Base-by-base conservation (phyloP, 768 basidiomycete genomes). In the Tubosaeta sp. region DNA sequence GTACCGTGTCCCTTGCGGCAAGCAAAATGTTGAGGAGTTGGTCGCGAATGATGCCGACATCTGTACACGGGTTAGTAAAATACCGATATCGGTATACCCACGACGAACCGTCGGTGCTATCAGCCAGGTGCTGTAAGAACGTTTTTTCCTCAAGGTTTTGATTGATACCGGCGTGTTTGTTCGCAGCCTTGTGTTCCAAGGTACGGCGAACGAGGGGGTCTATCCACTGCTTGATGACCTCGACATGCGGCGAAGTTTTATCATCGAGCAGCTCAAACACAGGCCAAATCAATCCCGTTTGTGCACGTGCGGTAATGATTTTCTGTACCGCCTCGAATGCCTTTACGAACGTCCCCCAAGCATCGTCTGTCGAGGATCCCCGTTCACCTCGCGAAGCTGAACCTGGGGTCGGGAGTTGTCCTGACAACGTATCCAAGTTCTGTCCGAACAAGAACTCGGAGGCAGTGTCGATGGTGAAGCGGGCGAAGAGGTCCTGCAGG, bases 21-120 rank as follows among this genome's bases (percentile, higher is more conserved):
- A 91, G 72, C 2, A 93, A 71, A 65, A 91, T 82, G 61, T 82
- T 91, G 44, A 91, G 74, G 12, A 91, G 67, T 56, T 92, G 86
- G 68, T 91, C 87, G 19, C 86, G 81, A 50, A 93, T 86, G 39
- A 83, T 65, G 8, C 79, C 72, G 11, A 70, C 70, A 62, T 91
- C 88, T 91, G 59, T 52, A 52, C 47, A 47, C 46, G 19, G 31
- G 11, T 58, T 29, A 61, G 64, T 25, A 27, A 51, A 12, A 39
- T 43, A 17, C 27, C 11, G 22, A 17, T 39, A 12, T 17, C 29
- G 35, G 26, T 8, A 46, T 39, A 48, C 48, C 43, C 32, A 49
- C 16, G 17, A 62, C 73, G 52, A 54, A 84, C 85, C 83, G 43
- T 85, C 74, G 1, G 84, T 86, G 55, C 77, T 80, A 50, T 83